Evolutionary conservation across 2,329 filamentous ascomycete genomes (phyloP), one percentile per base, ranked within the genome.

Genomic region (Penicillium thymicola): DNA sequence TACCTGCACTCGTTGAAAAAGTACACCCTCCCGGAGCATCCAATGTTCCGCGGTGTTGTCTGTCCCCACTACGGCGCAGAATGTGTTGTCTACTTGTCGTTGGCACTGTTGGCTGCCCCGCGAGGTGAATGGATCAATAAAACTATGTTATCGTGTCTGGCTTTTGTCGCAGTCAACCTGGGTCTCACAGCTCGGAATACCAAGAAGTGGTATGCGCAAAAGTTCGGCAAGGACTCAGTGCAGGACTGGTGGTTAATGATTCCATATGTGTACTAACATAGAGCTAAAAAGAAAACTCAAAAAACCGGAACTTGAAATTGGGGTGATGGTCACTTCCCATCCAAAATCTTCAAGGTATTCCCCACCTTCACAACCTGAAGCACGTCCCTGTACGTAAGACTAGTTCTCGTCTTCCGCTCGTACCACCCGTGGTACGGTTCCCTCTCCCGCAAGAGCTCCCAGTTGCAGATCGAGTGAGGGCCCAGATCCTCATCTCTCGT

Each of bases 41-140:
- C 87, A 3, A 76, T 89, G 55, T 99, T 97, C 73, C 79, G 79
- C 43, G 79, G 81, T 55, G 74, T 95, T 23, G 76, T 97, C 38
- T 95, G 89, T 65, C 92, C 94, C 18, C 94, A 99, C 75, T 99
- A 97, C 74, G 89, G 89, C 4, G 90, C 88, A 67, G 94, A 97
- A 76, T 92, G 90, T 69, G 71, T 89, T 40, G 85, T 97, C 57
- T 97, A 99, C 71, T 70, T 92, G 21, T 82, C 88, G n/a, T 76
- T 99, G 62, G 83, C 90, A 3, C 75, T 94, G 44, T 72, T 89
- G 38, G 86, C 87, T 30, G 91, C 92, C 1, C 92, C 92, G 0
- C 67, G 76, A 8, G 88, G 86, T 11, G 74, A 78, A 32, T 61
- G 82, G 54, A 71, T 90, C 57, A 97, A 96, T 73, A 83, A 78